phyloP scores from a whole-genome alignment of 2,329 filamentous ascomycete species.

The Xylaria multiplex region DNA sequence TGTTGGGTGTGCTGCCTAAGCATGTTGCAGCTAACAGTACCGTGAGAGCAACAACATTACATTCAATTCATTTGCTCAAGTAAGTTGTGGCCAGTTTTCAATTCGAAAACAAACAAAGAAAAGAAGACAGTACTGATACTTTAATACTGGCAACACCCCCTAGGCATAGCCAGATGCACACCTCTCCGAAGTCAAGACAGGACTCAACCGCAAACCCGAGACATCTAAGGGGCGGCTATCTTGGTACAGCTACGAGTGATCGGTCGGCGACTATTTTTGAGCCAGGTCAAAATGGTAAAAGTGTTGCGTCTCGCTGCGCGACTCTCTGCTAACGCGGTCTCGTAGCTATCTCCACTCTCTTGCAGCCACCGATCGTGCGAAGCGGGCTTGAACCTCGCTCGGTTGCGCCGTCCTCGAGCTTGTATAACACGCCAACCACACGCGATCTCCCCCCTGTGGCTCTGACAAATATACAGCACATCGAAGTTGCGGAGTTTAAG shows the following conservation, averaged over 20 bases:
- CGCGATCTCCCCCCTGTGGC: conserved; percentile 93
- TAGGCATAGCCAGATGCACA: conserved; percentile 17
- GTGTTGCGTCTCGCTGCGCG: conserved; percentile 8
- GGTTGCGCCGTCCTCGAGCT: conserved; percentile 57
- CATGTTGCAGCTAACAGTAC: too few species aligned
- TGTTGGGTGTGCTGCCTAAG: too few species aligned
- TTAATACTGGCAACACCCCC: conserved; percentile 1
- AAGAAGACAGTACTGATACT: conserved; percentile 1
- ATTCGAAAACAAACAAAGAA: too few species aligned
- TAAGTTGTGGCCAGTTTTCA: too few species aligned
- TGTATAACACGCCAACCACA: conserved; percentile 84
- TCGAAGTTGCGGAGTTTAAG: conserved; percentile 82
- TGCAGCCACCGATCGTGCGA: conserved; percentile 87
- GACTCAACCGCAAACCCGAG: conserved; percentile 12
- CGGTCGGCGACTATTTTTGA: conserved; percentile 71
- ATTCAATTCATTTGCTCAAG: too few species aligned
- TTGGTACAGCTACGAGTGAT: conserved; percentile 44
- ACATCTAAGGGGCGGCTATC: not conserved
- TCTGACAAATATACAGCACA: conserved; percentile 84
- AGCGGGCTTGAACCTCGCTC: conserved; percentile 86
- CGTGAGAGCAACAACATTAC: too few species aligned
- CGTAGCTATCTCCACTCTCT: conserved; percentile 80
- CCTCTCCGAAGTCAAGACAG: conserved; percentile 18
- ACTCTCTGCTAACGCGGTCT: conserved; percentile 19
- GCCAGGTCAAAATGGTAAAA: conserved; percentile 75